Base-by-base conservation (phyloP, 2,329 filamentous ascomycete genomes). In the Alternaria brassicae region DNA sequence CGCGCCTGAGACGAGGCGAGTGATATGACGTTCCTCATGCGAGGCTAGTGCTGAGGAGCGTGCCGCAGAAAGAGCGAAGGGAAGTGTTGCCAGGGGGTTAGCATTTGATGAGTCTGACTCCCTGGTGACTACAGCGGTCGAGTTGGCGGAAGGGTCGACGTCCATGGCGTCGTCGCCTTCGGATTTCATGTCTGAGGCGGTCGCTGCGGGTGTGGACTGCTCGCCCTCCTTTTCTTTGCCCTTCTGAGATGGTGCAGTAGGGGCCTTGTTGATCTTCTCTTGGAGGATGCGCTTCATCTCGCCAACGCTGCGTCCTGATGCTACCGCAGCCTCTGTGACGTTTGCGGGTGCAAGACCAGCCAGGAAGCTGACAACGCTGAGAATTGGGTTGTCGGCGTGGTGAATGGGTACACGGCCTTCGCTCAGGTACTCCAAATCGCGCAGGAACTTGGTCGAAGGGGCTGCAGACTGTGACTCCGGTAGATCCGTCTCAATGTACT, bases 21-120 rank as follows among this genome's bases (percentile, higher is more conserved):
- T 96, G 87, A 98, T 95, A 79, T 97, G 93, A 58, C 96, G 91
- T 79, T 99, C 95, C 78, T 98, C 94, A 70, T 98, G 93, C 3
- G 94, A 97, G 27, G 94, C 93, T 32, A 99, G 88, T 3, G 90
- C 95, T 7, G 91, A 90, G 2, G 93, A 88, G 61, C 95, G 91
- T 2, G 92, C 93, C 12, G 93, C 93, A 62, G 94, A 90, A 8
- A 93, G 87, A 17, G 92, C 93, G 49, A 99, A 85, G 2, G 93
- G 92, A 56, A 97, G 89, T 28, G 89, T 93, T 6, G 92, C 88
- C 50, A 92, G 78, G 1, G 78, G 73, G 62, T 79, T 77, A 41
- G 58, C 34, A 37, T 56, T 54, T 23, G 54, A 58, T n/a, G 59
- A 44, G 39, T 58, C 60, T 15, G 56, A 30, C 25, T 66, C 63